Evolutionary conservation across 805 yeast species (phyloP), one percentile per base, ranked within the genome.

Genomic region (Groenewaldozyma tartarivorans): DNA sequence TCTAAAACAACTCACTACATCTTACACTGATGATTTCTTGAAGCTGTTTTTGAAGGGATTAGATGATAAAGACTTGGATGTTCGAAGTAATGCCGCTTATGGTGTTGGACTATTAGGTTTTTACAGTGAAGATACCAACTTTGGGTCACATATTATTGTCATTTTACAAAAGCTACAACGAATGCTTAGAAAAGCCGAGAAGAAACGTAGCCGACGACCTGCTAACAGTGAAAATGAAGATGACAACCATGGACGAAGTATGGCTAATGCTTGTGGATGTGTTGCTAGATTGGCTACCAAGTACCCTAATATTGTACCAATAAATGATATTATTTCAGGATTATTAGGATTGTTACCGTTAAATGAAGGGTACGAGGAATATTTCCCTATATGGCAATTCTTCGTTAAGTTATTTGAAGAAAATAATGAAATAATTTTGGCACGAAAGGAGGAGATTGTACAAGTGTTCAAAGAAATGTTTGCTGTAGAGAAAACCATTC

Each of bases 261-360:
- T 75, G 51, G 96, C 97, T 45, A 92, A 92, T 62, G 95, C 95
- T 3, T 81, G 92, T 62, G 98, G 98, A 34, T 92, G 97, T 73
- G 95, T 88, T 43, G 88, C 95, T 15, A 78, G 98, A 64, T 72
- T 92, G 83, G 74, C 83, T 11, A 67, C 84, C 60, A 79, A 81
- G 58, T 74, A 82, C 60, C 77, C 75, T 53, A 48, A 52, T 15
- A 72, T 81, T 29, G 77, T 88, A 51, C 96, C 96, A 45, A 63
- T 86, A 50, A 77, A 72, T 45, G 87, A 77, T 42, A 75, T 90
- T 33, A 67, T 82, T 18, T 94, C 95, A 38, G 74, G 71, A 19
- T 69, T 92, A 55, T 66, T 88, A 47, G 65, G 71, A 38, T 90
- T 82, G 54, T 72, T 92, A 56, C 98, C 98, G 39, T 73, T 92